A percentile compares a stretch with the other conserved stretches of the same genome.
phyloP scores from a whole-genome alignment of 495 filamentous ascomycete genomes.

The Neurospora sp. region DNA sequence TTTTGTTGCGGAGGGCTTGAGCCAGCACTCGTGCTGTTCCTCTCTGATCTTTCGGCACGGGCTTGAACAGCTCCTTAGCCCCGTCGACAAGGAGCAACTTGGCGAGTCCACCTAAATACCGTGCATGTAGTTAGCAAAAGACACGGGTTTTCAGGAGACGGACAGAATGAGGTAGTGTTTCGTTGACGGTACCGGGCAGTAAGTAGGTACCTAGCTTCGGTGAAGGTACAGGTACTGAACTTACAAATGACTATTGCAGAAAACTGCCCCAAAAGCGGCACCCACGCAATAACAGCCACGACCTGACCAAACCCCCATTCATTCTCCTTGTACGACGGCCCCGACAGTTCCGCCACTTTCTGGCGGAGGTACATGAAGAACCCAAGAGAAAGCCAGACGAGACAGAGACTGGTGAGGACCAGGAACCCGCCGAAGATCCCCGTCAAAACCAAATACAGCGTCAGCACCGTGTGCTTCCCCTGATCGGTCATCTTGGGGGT shows the following conservation, averaged over 20 bases:
- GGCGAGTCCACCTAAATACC: neutral
- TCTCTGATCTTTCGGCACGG: neutral
- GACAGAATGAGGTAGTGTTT: neutral
- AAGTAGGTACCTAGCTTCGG: too few species aligned
- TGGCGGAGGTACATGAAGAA: neutral
- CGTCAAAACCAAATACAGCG: neutral
- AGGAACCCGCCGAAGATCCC: neutral
- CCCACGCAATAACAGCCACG: neutral
- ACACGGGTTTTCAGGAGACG: neutral
- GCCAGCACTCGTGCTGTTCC: neutral
- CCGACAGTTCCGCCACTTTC: neutral
- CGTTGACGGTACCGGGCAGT: too few species aligned
- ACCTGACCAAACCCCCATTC: neutral
- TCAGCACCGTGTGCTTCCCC: neutral
- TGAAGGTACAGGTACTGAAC: too few species aligned
- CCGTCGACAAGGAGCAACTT: neutral
- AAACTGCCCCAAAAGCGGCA: neutral
- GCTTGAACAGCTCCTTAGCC: neutral
- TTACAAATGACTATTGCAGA: neutral
- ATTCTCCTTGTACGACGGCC: neutral
- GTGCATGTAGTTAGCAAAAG: neutral
- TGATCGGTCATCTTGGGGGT: neutral
- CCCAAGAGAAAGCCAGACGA: neutral
- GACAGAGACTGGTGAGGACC: neutral
- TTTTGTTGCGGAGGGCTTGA: neutral